phyloP scores from a whole-genome alignment of 2,329 filamentous ascomycete species.

The Xylaria sp. region DNA sequence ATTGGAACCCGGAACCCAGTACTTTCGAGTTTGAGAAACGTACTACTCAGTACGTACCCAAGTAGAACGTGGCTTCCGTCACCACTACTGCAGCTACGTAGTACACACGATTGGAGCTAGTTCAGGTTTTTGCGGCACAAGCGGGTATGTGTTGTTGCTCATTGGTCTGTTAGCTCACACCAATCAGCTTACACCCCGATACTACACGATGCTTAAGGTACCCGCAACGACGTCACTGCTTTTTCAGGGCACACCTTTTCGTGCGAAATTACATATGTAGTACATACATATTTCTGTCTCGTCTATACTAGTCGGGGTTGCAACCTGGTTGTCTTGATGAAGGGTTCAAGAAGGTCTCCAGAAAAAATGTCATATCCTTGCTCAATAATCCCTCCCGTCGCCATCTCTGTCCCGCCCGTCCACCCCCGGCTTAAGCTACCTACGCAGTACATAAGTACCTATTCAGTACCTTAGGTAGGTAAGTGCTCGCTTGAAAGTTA shows the following conservation, averaged over 20 bases:
- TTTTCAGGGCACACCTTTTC: not conserved
- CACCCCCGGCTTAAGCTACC: not conserved
- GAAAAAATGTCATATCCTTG: not conserved
- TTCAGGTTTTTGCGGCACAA: constrained; percentile 24
- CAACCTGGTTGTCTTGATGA: not conserved
- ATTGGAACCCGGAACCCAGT: not conserved
- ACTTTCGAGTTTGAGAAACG: not conserved
- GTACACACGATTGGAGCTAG: too few species aligned
- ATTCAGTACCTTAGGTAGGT: too few species aligned
- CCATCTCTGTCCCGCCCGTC: not conserved
- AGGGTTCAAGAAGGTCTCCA: constrained; percentile 7
- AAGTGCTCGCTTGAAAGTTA: too few species aligned
- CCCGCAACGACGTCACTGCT: constrained; percentile 15
- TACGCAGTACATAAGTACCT: not conserved
- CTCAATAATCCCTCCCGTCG: not conserved
- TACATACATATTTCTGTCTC: too few species aligned
- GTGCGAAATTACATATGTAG: too few species aligned
- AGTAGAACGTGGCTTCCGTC: not conserved
- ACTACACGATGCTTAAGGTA: not conserved
- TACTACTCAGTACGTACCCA: too few species aligned
- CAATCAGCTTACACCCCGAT: constrained; percentile 13
- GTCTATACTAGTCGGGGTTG: not conserved
- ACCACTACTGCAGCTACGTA: too few species aligned
- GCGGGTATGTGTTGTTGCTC: constrained; percentile 6
- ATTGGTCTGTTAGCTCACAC: constrained; percentile 1